Percentiles rank a stretch among this genome's conserved stretches.
Conservation (phyloP, 2,329 filamentous ascomycete species). For the Beauveria sp. region DNA sequence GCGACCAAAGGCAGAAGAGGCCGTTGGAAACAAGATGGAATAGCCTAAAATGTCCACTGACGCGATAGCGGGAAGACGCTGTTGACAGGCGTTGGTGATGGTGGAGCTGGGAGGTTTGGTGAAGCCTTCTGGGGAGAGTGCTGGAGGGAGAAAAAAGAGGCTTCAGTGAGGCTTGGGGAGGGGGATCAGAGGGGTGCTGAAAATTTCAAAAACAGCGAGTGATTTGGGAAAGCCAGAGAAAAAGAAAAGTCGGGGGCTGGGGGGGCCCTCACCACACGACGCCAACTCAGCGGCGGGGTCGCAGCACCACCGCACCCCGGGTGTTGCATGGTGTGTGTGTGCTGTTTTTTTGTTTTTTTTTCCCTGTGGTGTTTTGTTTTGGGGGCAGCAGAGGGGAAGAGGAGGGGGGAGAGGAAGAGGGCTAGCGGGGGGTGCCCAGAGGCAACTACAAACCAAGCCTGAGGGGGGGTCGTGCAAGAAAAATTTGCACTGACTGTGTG, state of each 20-base stretch:
- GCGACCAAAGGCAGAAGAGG: background rate
- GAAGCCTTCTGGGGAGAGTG: constrained; percentile 7
- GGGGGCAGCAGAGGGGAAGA: too few relatives aligned
- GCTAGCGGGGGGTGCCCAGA: background rate
- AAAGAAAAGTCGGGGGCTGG: constrained; percentile 17
- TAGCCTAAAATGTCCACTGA: constrained; percentile 9
- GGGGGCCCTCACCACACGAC: constrained; percentile 12
- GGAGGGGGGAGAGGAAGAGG: too few relatives aligned
- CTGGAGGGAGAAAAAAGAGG: constrained; percentile 17
- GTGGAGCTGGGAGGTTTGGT: constrained; percentile 17
- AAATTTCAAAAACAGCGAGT: constrained; percentile 13
- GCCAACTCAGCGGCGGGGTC: background rate
- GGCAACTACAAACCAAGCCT: too few relatives aligned
- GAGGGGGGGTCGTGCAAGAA: background rate
- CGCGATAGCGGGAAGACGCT: constrained; percentile 8
- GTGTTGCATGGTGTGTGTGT: background rate
- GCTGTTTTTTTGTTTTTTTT: background rate
- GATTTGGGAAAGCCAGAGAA: constrained; percentile 15
- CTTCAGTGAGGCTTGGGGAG: constrained; percentile 20
- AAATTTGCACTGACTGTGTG: background rate
- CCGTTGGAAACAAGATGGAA: background rate
- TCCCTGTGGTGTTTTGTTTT: background rate
- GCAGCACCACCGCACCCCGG: background rate
- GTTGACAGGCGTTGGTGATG: constrained; percentile 16
- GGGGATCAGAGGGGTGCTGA: constrained; percentile 21